A percentile compares a stretch with the other conserved stretches of the same genome.
phyloP scores from a whole-genome alignment of 805 yeast genomes.

The Metschnikowia baotianmanensis region DNA sequence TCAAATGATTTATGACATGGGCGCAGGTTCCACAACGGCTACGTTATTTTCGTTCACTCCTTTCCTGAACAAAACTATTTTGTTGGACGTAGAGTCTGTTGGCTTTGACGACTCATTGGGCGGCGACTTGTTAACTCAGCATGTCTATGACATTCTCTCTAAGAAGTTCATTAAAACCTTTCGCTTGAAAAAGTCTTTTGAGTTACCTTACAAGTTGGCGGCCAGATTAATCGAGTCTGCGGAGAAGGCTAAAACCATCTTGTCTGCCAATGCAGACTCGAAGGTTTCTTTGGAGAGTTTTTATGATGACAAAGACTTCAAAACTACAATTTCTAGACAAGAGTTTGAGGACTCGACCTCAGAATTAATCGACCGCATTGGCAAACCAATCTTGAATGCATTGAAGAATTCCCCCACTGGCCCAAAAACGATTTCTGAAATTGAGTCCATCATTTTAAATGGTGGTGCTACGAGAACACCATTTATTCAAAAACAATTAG shows the following conservation, averaged over 20 bases:
- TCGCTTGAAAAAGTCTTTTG: slow-evolving; percentile 36
- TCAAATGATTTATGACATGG: slow-evolving; percentile 83
- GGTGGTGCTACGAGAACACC: slow-evolving; percentile 96
- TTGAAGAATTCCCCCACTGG: slow-evolving; percentile 35
- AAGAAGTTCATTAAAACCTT: slow-evolving; percentile 52
- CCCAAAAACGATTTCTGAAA: slow-evolving; percentile 26
- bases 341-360: slow-evolving; percentile 66
- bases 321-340: slow-evolving; percentile 62
- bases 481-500: slow-evolving; percentile 64
- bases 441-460: slow-evolving; percentile 69
- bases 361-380: slow-evolving; percentile 45
- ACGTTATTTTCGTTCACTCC: slow-evolving; percentile 70
- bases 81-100: slow-evolving; percentile 65
- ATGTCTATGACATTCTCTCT: slow-evolving; percentile 58
- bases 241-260: slow-evolving; percentile 81
- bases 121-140: slow-evolving; percentile 70
- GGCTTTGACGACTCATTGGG: slow-evolving; percentile 69
- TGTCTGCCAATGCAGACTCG: slow-evolving; percentile 86
- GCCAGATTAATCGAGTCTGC: slow-evolving; percentile 77
- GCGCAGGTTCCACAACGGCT: slow-evolving; percentile 88
- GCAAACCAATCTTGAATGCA: slow-evolving; percentile 54
- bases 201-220: slow-evolving; percentile 55
- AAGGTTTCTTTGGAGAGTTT: slow-evolving; percentile 74
- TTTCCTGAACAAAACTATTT: slow-evolving; percentile 38
- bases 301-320: slow-evolving; percentile 71